Evolutionary conservation across 768 basidiomycete genomes (phyloP).

Genomic region (Amanita inopinata): DNA sequence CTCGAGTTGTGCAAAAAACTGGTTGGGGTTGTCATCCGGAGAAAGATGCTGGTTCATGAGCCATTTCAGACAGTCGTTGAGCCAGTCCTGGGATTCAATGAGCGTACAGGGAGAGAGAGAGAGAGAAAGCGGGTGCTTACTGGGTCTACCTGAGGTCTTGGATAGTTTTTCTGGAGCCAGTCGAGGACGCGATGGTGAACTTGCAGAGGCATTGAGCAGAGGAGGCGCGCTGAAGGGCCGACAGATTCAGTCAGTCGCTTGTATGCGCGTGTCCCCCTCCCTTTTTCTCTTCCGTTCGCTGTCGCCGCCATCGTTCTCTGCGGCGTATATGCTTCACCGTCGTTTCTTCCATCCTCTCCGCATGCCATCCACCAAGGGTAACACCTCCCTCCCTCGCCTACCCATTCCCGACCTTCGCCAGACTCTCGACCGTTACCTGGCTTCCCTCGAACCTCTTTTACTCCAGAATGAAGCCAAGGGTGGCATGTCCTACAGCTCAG

Average conservation of each 20-base stretch:
- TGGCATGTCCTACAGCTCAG: constrained; percentile 38
- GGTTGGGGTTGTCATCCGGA: constrained; percentile 35
- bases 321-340: not conserved
- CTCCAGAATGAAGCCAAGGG: constrained; percentile 61
- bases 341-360: constrained; percentile 12
- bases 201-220: constrained; percentile 17
- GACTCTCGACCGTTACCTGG: constrained; percentile 70
- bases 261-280: not conserved
- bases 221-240: not conserved
- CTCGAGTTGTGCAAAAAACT: constrained; percentile 47
- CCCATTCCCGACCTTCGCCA: constrained; percentile 74
- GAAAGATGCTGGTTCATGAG: constrained; percentile 35
- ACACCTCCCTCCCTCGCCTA: constrained; percentile 53
- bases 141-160: constrained; percentile 53
- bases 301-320: too few species aligned
- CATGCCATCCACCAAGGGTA: constrained; percentile 6
- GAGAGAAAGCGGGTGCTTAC: constrained; percentile 26
- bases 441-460: constrained; percentile 70
- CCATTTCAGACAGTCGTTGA: constrained; percentile 64
- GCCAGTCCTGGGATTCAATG: constrained; percentile 52
- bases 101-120: constrained; percentile 4
- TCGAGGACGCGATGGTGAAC: constrained; percentile 27
- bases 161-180: constrained; percentile 50
- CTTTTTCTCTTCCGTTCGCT: not conserved
- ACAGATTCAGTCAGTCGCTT: too few species aligned